phyloP scores from a whole-genome alignment of 257 asterid genomes.

The Anisodus acutangulus region DNA sequence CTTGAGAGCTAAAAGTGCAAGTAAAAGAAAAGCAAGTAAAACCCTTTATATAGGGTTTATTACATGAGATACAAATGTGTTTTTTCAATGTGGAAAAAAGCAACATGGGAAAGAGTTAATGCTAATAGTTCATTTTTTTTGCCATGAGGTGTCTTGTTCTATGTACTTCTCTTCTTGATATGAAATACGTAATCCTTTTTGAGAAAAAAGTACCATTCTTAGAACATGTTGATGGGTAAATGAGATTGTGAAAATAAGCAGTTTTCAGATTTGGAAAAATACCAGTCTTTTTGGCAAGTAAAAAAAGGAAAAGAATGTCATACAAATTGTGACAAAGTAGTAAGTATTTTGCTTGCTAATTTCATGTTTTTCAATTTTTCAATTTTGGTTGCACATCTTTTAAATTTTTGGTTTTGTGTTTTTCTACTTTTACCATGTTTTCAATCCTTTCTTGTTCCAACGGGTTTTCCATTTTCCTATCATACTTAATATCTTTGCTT shows the following conservation, averaged over 20 bases:
- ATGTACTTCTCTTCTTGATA: background rate
- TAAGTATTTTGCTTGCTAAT: conserved; percentile 13
- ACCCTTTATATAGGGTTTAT: no score
- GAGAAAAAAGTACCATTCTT: background rate
- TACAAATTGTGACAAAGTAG: background rate
- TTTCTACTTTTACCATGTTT: background rate
- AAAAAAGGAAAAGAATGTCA: background rate
- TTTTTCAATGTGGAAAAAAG: no score
- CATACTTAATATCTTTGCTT: background rate
- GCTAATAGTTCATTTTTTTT: background rate
- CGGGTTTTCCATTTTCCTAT: background rate
- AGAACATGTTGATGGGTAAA: background rate
- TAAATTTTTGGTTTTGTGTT: background rate
- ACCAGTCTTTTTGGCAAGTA: background rate
- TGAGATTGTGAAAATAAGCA: background rate
- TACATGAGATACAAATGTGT: no score
- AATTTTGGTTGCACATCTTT: background rate
- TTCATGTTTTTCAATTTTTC: background rate
- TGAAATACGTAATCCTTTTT: background rate
- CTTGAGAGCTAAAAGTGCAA: no score
- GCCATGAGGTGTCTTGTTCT: conserved; percentile 19
- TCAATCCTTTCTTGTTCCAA: background rate
- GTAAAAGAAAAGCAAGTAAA: no score
- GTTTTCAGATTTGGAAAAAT: background rate
- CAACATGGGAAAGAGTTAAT: no score